Conservation (phyloP, 495 filamentous ascomycete genomes). For the Extremus antarcticus region DNA sequence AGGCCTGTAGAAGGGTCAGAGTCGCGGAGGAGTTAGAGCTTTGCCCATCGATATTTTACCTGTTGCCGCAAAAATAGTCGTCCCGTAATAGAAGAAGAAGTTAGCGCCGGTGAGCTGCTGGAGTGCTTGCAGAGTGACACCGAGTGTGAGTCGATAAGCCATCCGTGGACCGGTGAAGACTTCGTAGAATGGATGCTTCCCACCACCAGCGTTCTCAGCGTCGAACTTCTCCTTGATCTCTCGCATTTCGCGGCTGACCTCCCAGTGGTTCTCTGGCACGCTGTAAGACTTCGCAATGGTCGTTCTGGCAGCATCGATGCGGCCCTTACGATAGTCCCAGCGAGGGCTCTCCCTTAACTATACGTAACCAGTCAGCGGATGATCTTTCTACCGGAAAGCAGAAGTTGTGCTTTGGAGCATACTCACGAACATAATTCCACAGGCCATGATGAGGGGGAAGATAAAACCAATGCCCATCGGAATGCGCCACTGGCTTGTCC, state of each 20-base stretch:
- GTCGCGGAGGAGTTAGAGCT: conserved; percentile 13
- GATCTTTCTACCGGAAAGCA: too few species aligned
- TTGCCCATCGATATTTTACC: too few species aligned
- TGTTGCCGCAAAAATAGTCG: conserved; percentile 25
- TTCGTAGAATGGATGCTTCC: conserved; percentile 23
- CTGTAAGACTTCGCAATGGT: conserved; percentile 66
- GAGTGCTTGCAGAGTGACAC: conserved; percentile 58
- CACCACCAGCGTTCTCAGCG: conserved; percentile 31
- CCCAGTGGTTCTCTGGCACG: conserved; percentile 49
- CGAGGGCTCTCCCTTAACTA: conserved; percentile 31
- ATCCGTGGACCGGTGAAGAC: conserved; percentile 43
- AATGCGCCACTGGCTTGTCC: conserved; percentile 62
- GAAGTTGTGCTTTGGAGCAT: too few species aligned
- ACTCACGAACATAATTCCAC: conserved; percentile 40
- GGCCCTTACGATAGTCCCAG: conserved; percentile 29
- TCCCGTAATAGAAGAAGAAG: conserved; percentile 45
- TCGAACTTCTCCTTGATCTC: conserved; percentile 46
- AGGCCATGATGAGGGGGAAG: conserved; percentile 62
- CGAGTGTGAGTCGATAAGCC: conserved; percentile 59
- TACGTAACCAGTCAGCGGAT: too few species aligned
- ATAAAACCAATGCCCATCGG: conserved; percentile 70
- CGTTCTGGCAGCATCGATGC: conserved; percentile 41
- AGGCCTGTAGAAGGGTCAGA: background rate
- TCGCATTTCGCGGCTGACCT: conserved; percentile 56
- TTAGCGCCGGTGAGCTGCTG: conserved; percentile 54